phyloP scores from a whole-genome alignment of 163 green algal genomes.

The Scenedesmus sp. region DNA sequence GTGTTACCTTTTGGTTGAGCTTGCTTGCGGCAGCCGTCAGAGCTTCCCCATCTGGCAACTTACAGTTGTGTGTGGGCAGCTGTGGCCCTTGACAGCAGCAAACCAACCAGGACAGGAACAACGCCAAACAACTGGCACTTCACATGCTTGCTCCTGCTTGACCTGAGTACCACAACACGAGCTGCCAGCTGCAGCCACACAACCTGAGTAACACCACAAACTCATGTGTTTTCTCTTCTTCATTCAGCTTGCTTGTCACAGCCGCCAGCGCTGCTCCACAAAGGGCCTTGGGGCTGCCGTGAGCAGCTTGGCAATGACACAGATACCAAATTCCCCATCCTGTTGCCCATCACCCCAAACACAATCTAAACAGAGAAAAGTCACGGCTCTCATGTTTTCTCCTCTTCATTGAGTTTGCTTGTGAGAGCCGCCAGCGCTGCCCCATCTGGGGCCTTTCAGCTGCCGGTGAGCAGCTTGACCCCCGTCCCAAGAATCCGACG shows the following conservation, averaged over 20 bases:
- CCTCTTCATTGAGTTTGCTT: constrained; percentile 47
- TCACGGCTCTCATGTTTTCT: constrained; percentile 27
- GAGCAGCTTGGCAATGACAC: not conserved
- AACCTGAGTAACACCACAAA: too few relatives aligned
- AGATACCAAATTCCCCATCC: too few relatives aligned
- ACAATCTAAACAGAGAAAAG: too few relatives aligned
- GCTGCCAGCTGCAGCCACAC: too few relatives aligned
- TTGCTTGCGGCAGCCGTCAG: too few relatives aligned
- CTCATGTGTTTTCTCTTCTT: not conserved
- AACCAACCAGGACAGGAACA: too few relatives aligned
- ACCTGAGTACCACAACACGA: too few relatives aligned
- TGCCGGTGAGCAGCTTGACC: constrained; percentile 20
- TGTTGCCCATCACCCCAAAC: too few relatives aligned
- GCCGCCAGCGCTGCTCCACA: constrained; percentile 37
- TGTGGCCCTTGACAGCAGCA: not conserved
- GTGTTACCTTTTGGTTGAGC: too few relatives aligned
- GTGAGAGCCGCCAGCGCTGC: constrained; percentile 29
- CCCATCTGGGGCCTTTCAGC: constrained; percentile 38
- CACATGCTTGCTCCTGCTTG: too few relatives aligned
- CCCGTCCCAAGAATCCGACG: too few relatives aligned
- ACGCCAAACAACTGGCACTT: too few relatives aligned
- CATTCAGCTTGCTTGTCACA: constrained; percentile 30
- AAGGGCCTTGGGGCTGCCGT: constrained; percentile 30
- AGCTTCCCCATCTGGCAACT: not conserved
- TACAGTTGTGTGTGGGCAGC: not conserved